phyloP scores from a whole-genome alignment of 805 yeast species.

The Candida saitoana region DNA sequence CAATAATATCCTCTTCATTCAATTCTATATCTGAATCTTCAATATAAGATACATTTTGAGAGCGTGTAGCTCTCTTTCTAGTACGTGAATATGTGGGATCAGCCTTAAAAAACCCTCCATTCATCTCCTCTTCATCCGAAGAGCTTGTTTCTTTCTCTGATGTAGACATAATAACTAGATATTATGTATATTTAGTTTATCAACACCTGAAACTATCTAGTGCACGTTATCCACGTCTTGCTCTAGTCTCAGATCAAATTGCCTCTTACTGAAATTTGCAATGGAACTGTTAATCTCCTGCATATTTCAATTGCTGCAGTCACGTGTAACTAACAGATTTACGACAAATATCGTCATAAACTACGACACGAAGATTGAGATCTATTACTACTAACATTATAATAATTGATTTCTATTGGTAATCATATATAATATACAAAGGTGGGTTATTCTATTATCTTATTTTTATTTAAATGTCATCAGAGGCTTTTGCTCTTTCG shows the following conservation, averaged over 20 bases:
- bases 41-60: conserved; percentile 17
- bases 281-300: background rate
- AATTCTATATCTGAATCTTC: conserved; percentile 21
- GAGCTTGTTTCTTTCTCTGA: background rate
- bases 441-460: too few species aligned
- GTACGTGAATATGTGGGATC: conserved; percentile 27
- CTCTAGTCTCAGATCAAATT: too few species aligned
- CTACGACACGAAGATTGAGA: too few species aligned
- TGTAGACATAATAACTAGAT: background rate
- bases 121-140: conserved; percentile 5
- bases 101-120: conserved; percentile 43
- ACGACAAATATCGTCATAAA: too few species aligned
- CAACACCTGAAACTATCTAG: background rate
- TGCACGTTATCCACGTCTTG: too few species aligned
- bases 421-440: too few species aligned
- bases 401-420: too few species aligned
- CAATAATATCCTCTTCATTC: conserved; percentile 9
- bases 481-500: conserved; percentile 46
- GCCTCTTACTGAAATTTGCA: too few species aligned
- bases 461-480: conserved; percentile 22
- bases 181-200: background rate
- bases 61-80: conserved; percentile 10
- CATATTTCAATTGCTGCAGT: background rate
- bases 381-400: too few species aligned
- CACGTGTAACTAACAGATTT: too few species aligned